Evolutionary conservation across 2,329 filamentous ascomycete species (phyloP).

Genomic region (Cladosporium cucumerinum): DNA sequence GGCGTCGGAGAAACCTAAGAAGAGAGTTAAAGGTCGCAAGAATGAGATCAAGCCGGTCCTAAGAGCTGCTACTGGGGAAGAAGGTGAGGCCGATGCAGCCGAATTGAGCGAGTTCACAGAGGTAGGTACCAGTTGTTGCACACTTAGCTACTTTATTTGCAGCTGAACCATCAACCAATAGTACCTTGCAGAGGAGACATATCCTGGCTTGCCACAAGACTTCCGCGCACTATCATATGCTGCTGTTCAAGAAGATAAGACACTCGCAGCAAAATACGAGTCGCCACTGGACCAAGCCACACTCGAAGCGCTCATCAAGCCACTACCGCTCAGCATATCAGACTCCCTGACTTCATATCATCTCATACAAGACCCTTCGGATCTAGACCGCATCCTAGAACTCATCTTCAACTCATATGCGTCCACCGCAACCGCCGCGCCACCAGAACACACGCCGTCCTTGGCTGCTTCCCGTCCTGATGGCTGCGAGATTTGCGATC

Average conservation of each 20-base stretch:
- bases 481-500: slow-evolving; percentile 72
- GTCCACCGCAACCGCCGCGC: slow-evolving; percentile 54
- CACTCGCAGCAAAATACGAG: slow-evolving; percentile 55
- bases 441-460: slow-evolving; percentile 56
- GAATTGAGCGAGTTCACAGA: slow-evolving; percentile 78
- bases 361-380: slow-evolving; percentile 51
- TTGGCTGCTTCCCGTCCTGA: slow-evolving; percentile 46
- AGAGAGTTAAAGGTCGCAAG: slow-evolving; percentile 40
- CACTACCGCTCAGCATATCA: slow-evolving; percentile 57
- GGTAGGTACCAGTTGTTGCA: slow-evolving; percentile 36
- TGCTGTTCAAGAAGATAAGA: slow-evolving; percentile 47
- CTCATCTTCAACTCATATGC: slow-evolving; percentile 65
- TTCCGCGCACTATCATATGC: slow-evolving; percentile 63
- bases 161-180: slow-evolving; percentile 27
- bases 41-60: slow-evolving; percentile 38
- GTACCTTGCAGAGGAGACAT: slow-evolving; percentile 70
- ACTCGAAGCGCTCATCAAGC: slow-evolving; percentile 48
- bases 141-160: not conserved
- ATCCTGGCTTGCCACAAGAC: slow-evolving; percentile 59
- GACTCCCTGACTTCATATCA: slow-evolving; percentile 68
- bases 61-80: slow-evolving; percentile 1
- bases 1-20: slow-evolving; percentile 45
- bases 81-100: slow-evolving; percentile 49
- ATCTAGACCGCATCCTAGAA: slow-evolving; percentile 56
- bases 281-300: slow-evolving; percentile 45